Evolutionary conservation across 31 red algal species (phyloP), one percentile per base, ranked within the genome.

Genomic region (Porphyra umbilicalis): DNA sequence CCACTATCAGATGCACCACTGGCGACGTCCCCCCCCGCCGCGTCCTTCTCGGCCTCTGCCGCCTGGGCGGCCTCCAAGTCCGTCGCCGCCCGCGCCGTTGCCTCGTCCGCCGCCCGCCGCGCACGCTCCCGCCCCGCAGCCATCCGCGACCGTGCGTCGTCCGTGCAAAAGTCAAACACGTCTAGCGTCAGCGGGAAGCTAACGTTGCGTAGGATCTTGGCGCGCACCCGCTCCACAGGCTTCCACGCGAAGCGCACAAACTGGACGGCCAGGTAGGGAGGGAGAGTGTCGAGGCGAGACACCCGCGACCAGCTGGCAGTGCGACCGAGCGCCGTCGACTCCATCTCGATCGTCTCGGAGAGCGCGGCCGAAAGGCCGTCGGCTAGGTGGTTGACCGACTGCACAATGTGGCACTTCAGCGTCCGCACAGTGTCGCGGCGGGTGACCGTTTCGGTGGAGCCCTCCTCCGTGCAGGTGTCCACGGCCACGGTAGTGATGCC

Each of bases 191-290:
- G 20, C 4, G 96, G 93, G 79, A 98, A 98, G 20, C 86, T 89
- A 16, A 98, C 93, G 40, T 93, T 95, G 30, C 92, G 82, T 25
- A 98, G 74, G 86, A 98, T 95, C 84, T 98, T 98, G 31, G 96
- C 96, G 80, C 95, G 95, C 76, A 98, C 96, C 34, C 81, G 35
- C 83, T 95, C 96, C 29, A 83, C 88, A 3, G 92, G 88, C 82
- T 98, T 98, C 95, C 95, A 98, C 80, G 89, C 92, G 83, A 98
- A 98, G 33, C 95, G 83, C 18, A 98, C 92, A 83, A 98, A 92
- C 78, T 92, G 88, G 11, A 98, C 83, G 77, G 84, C 82, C 42
- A 98, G 88, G 80, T 94, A 98, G 1, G 89, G 92, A 33, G 95
- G 95, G 31, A 98, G 74, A 18, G 71, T 84, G 67, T 91, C 76